Base-by-base conservation (phyloP, 228 moss, liverwort and hornwort genomes). In the Sphagnum magellanicum region DNA sequence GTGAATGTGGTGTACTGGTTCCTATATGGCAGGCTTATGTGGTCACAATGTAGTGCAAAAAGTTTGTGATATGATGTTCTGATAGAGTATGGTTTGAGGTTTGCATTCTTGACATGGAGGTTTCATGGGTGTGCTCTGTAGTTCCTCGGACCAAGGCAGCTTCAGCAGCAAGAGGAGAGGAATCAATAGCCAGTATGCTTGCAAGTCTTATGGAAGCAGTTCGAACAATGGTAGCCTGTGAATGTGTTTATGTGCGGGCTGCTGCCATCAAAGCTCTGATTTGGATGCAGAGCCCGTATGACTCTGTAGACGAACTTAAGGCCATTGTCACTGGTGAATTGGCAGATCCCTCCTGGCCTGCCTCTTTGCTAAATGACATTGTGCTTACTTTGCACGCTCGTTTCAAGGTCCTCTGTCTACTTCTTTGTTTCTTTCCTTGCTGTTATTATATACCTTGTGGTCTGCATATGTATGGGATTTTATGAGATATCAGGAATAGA, bases 211-310 rank as follows among this genome's bases (percentile, higher is more conserved):
- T 92, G 79, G 98, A 98, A 76, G 98, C 86, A 49, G 94, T 98
- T 59, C 87, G 98, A 68, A 98, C 89, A 57, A 98, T 92, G 51
- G 94, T 94, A 59, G 94, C 98, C 48, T 98, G 98, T 79, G 98
- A 98, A 73, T 94, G 94, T 76, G 98, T 92, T 7, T 98, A 98
- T 70, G 91, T 98, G 59, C 94, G 98, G 78, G 98, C 94, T 77
- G 98, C 94, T 69, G 98, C 90, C 60, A 94, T 98, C 67, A 98
- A 98, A 71, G 85, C 92, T 63, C 78, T 98, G 86, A 94, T 98
- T 69, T 98, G 98, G 98, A 92, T 98, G 90, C 98, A 94, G 74
- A 87, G 84, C 71, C 98, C 90, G n/a, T 92, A 88, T 69, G 94
- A 94, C 63, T 89, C 98, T 70, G 94, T 92, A 32, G 98, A 92